A percentile compares a stretch with the other conserved stretches of the same genome.
Conservation (phyloP, 495 filamentous ascomycete genomes). For the Cryomyces antarcticus region DNA sequence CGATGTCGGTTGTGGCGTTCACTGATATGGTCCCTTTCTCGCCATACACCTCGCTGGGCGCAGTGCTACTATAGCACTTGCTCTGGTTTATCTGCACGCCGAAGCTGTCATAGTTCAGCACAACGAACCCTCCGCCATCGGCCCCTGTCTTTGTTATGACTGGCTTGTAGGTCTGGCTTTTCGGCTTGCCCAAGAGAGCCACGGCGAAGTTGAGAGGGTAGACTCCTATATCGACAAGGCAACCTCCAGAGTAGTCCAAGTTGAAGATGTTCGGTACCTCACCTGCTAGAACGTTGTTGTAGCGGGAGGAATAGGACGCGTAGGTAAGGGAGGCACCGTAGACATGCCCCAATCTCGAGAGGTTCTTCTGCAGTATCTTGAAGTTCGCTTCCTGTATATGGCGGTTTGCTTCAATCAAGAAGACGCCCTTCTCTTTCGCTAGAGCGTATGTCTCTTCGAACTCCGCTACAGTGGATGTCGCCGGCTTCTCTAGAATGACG, state of each 20-base stretch:
- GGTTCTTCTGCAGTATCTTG: slow-evolving; percentile 6
- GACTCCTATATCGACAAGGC: slow-evolving; percentile 13
- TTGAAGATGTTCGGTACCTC: slow-evolving; percentile 14
- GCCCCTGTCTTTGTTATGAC: slow-evolving; percentile 14
- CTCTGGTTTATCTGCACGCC: slow-evolving; percentile 11
- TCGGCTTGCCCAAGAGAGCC: slow-evolving; percentile 10
- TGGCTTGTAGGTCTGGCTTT: slow-evolving; percentile 13
- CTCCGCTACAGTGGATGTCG: slow-evolving; percentile 25
- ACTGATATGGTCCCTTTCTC: slow-evolving; percentile 16
- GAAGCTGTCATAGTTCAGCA: slow-evolving; percentile 16
- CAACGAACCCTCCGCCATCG: slow-evolving; percentile 15
- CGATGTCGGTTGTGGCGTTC: slow-evolving; percentile 18
- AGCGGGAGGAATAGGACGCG: slow-evolving; percentile 15
- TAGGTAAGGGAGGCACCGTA: slow-evolving; percentile 17
- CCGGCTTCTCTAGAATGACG: slow-evolving; percentile 38
- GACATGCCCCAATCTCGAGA: slow-evolving; percentile 8
- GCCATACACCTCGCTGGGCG: slow-evolving; percentile 17
- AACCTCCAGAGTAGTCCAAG: slow-evolving; percentile 10
- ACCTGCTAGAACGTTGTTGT: slow-evolving; percentile 13
- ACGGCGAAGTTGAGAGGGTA: slow-evolving; percentile 13
- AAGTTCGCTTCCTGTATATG: slow-evolving; percentile 18
- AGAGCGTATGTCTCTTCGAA: slow-evolving; percentile 14
- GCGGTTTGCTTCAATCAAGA: slow-evolving; percentile 18
- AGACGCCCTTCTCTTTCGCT: slow-evolving; percentile 10
- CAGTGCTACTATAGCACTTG: slow-evolving; percentile 12